Evolutionary conservation across 139 green algal genomes (phyloP).

Genomic region (Auxenochlorella pyrenoidosa): DNA sequence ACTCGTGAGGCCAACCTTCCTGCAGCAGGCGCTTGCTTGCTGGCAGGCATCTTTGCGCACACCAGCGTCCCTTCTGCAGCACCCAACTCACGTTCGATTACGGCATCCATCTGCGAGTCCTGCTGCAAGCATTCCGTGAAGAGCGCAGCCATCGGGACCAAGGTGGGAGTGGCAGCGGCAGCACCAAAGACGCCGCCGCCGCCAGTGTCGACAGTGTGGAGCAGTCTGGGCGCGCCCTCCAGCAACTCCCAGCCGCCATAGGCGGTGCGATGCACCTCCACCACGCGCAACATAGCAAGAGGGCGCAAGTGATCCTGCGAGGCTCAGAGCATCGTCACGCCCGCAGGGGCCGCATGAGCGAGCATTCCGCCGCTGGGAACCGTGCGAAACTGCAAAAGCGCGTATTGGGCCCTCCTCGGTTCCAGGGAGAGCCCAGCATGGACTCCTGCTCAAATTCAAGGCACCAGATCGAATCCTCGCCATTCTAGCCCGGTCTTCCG

Average conservation of each 20-base stretch:
- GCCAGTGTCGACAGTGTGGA: neutral
- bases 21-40: too few species aligned
- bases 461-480: neutral
- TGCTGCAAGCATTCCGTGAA: conserved; percentile 2
- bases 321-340: too few species aligned
- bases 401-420: too few species aligned
- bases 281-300: neutral
- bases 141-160: neutral
- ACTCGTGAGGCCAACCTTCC: too few species aligned
- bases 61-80: neutral
- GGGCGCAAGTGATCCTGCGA: neutral
- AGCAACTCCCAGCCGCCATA: conserved; percentile 14
- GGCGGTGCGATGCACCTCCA: conserved; percentile 20
- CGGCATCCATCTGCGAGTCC: conserved; percentile 13
- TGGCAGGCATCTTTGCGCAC: neutral
- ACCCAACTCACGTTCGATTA: neutral
- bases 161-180: neutral
- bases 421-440: too few species aligned
- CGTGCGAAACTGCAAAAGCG: too few species aligned
- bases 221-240: neutral
- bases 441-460: neutral
- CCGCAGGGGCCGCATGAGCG: too few species aligned
- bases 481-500: neutral
- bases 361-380: too few species aligned
- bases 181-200: neutral